Base-by-base conservation (phyloP, 202 grass and related monocot species). In the Miscanthus sacchariflorus region DNA sequence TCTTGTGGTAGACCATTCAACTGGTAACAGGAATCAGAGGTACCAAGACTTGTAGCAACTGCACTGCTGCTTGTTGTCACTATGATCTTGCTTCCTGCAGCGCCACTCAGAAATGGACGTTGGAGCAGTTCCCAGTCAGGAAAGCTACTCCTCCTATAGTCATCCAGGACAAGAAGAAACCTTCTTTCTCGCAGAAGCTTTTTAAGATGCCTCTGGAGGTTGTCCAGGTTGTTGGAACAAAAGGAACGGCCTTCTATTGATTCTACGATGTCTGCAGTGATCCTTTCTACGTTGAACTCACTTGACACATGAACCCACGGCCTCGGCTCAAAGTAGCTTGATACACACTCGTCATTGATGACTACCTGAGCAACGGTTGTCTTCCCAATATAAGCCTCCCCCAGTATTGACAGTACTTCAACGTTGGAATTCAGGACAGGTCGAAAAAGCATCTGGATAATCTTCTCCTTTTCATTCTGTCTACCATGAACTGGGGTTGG, bases 111-210 rank as follows among this genome's bases (percentile, higher is more conserved):
- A 1, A 95, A 68, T 4, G 76, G 72, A 25, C 0, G 4, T 24
- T 64, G 1, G 25, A 95, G 76, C 17, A 38, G 87, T 0, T 77
- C 46, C 93, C 93, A 95, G 10, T 92, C 52, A 39, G 27, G 1
- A 9, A 8, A 72, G 15, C 0, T 48, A 69, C 86, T 84, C 17
- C 39, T 68, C 70, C 78, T 87, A 2, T 89, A 85, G 58, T 93
- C 76, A 83, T 92, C 90, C 27, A 93, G 64, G 5, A 93, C 88
- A 81, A 93, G 93, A 0, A 92, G 74, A 19, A 77, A 92, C 52
- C 46, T 90, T 74, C 15, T 87, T 45, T 67, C 93, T 48, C 50
- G 21, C 7, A 95, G 3, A n/a, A 65, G 75, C 19, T 81, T 68
- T 74, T 15, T 10, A 0, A 92, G 59, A 2, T 3, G 45, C 27